A percentile compares a stretch with the other conserved stretches of the same genome.
Evolutionary conservation across 2,329 filamentous ascomycete species (phyloP).

Genomic region (Podosphaera xanthii): DNA sequence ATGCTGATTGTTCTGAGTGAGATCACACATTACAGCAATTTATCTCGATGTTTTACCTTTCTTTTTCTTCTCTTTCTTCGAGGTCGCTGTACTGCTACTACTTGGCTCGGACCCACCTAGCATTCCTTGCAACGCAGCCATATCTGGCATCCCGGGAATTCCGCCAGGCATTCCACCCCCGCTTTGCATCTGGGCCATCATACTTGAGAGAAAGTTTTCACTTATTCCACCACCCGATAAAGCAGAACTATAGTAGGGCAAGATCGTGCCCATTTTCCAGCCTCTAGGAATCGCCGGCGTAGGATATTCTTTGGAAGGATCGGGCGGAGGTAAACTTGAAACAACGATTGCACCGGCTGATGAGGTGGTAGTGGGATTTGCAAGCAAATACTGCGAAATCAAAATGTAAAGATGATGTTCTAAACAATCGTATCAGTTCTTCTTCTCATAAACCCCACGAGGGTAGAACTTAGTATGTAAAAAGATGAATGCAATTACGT

Average conservation of each 20-base stretch:
- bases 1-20: no score
- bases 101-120: constrained; percentile 19
- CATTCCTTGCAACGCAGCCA: constrained; percentile 28
- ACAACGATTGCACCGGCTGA: constrained; percentile 50
- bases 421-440: constrained; percentile 15
- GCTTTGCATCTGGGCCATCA: constrained; percentile 75
- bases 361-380: constrained; percentile 54
- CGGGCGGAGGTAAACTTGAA: constrained; percentile 40
- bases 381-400: constrained; percentile 51
- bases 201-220: constrained; percentile 87
- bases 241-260: constrained; percentile 74
- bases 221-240: constrained; percentile 82
- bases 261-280: constrained; percentile 68
- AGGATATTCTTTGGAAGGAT: constrained; percentile 43
- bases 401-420: constrained; percentile 74
- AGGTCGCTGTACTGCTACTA: constrained; percentile 6
- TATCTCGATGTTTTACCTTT: constrained; percentile 19
- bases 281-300: constrained; percentile 57
- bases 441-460: neutral
- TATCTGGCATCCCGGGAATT: constrained; percentile 17
- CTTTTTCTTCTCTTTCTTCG: constrained; percentile 21
- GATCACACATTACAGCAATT: no score
- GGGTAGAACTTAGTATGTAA: no score
- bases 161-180: constrained; percentile 14
- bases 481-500: no score